Percentiles rank a stretch among this genome's conserved stretches.
Evolutionary conservation across 2,329 filamentous ascomycete species (phyloP).

Genomic region (Fusarium ambrosium): DNA sequence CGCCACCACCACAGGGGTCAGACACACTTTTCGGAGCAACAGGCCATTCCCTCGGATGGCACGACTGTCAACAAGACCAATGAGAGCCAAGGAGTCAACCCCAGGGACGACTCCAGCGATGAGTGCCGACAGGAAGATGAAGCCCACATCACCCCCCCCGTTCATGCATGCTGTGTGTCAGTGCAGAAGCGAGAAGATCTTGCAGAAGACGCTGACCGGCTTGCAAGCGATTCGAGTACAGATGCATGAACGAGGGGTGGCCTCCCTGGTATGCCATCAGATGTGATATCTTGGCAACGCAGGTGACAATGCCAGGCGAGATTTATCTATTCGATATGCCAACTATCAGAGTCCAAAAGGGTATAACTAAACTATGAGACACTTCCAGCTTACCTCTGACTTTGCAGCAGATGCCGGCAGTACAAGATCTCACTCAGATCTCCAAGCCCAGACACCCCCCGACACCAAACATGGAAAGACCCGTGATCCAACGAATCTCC

Average conservation of each 20-base stretch:
- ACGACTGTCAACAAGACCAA: not conserved
- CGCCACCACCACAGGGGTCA: not conserved
- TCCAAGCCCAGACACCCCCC: not conserved
- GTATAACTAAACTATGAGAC: not conserved
- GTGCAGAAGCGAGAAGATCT: not conserved
- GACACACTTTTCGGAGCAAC: not conserved
- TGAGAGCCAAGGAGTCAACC: not conserved
- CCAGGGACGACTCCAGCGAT: not conserved
- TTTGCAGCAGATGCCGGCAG: not conserved
- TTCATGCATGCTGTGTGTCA: not conserved
- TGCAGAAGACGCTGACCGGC: too few species aligned
- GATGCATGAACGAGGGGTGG: not conserved
- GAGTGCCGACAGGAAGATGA: not conserved
- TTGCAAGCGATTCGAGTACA: too few species aligned
- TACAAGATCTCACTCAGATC: not conserved
- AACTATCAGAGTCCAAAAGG: not conserved
- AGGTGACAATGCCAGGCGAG: not conserved
- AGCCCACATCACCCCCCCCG: not conserved
- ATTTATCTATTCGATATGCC: not conserved
- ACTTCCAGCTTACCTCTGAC: not conserved
- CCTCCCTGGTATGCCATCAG: not conserved
- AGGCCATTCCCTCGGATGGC: not conserved
- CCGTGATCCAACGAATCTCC: not conserved
- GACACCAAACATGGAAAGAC: not conserved
- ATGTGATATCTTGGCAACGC: not conserved